Percentiles rank a stretch among this genome's conserved stretches.
phyloP scores from a whole-genome alignment of 2,329 filamentous ascomycete genomes.

The Pyricularia grisea region DNA sequence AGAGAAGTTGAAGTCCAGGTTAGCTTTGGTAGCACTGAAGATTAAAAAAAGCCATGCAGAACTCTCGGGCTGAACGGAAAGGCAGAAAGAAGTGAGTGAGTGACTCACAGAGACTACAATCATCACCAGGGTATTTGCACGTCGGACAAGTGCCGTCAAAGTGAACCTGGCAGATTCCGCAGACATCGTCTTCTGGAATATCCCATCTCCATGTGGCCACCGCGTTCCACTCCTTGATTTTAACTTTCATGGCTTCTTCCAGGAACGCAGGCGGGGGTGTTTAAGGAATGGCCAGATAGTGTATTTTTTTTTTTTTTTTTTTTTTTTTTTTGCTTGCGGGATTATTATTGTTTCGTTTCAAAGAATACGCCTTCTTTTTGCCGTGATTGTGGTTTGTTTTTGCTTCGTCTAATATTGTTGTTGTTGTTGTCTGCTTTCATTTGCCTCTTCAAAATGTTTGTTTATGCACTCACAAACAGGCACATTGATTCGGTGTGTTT shows the following conservation, averaged over 20 bases:
- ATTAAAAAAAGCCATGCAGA: background rate
- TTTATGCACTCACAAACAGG: background rate
- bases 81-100: background rate
- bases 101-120: slow-evolving; percentile 76
- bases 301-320: background rate
- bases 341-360: background rate
- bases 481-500: background rate
- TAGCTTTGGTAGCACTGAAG: background rate
- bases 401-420: background rate
- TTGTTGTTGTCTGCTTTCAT: background rate
- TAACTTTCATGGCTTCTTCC: slow-evolving; percentile 72
- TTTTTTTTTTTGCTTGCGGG: background rate
- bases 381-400: background rate
- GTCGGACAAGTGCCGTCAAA: slow-evolving; percentile 97
- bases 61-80: background rate
- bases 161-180: slow-evolving; percentile 94
- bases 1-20: background rate
- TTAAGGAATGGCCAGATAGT: background rate
- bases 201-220: slow-evolving; percentile 98
- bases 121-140: slow-evolving; percentile 95
- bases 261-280: background rate
- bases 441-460: background rate
- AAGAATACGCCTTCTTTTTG: background rate
- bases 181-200: slow-evolving; percentile 93
- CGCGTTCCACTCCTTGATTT: slow-evolving; percentile 84